Evolutionary conservation across 2,329 filamentous ascomycete species (phyloP), one percentile per base, ranked within the genome.

Genomic region (Ophiostoma perfectum): DNA sequence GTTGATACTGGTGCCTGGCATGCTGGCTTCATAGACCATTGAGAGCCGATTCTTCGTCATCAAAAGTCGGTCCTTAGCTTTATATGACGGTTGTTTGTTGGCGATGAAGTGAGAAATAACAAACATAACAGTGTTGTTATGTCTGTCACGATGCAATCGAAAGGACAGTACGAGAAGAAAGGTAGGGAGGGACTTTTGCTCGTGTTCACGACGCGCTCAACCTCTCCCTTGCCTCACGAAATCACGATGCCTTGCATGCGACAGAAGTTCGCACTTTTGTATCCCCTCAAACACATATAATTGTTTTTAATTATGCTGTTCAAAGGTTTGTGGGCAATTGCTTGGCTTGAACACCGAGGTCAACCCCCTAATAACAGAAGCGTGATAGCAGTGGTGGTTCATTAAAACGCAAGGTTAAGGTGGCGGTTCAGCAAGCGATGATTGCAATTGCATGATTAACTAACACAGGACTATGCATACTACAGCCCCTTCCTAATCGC

Each of bases 191-290:
- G 55, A 60, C 55, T 60, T 60, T 60, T 39, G 55, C 3, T 14
- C 12, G 52, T 58, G 9, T 36, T 36, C 27, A 36, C 18, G 27
- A 55, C 49, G 49, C 18, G 49, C 16, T 52, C n/a, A 52, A 39
- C 18, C 27, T 6, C 55, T 38, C 55, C 55, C 55, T 60, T 60
- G 55, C 27, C 27, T 60, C 55, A 11, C 6, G 18, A 36, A 36
- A 60, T 36, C 55, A 60, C 55, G 14, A 36, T 27, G 55, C 55
- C 55, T 18, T 60, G 55, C 55, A 14, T 60, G 11, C 7, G n/a
- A 52, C n/a, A 60, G 9, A 60, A 60, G 55, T 60, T 14, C 55
- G 55, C 55, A 60, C 55, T 60, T 60, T 60, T 38, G 18, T 27
- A 38, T 27, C 27, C 55, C 12, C 55, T 60, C 27, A 16, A 36